Base-by-base conservation (phyloP, 768 basidiomycete genomes). In the Peribolospora kevripleyi region DNA sequence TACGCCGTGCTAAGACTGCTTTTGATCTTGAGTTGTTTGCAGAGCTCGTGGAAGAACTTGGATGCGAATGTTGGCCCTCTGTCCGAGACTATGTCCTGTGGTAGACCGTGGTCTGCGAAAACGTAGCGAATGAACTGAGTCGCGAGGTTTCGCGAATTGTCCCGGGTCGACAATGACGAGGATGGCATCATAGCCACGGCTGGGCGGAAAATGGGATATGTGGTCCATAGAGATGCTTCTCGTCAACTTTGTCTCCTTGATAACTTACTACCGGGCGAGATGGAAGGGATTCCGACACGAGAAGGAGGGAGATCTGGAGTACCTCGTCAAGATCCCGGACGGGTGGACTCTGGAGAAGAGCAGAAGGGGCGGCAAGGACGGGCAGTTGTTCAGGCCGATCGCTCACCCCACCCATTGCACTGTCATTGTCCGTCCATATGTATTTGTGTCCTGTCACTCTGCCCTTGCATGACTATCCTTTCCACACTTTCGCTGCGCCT, bases 301-400 rank as follows among this genome's bases (percentile, higher is more conserved):
- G 7, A 46, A 13, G 7, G 53, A 71, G 61, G 73, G 79, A 45
- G 79, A 74, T 41, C 68, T 88, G n/a, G 82, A 87, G 77, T 84
- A 66, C 65, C 71, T 87, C 37, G 65, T 87, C 25, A 77, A 81
- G 47, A 69, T 79, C 42, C 87, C 88, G 2, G 61, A 68, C 6
- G 65, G 70, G 10, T 87, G 84, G 84, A 70, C 78, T 48, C 66
- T 76, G 3, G 64, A 65, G 13, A 71, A 64, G 46, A 78, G 75
- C 37, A 36, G 48, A 38, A 2, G 10, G 3, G 60, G 57, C 38
- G 49, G 49, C 9, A 52, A 25, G 25, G 25, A 25, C 25, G 25
- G 25, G 25, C 25, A 25, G 25, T 25, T 25, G 25, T 25, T 25
- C 25, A 25, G 25, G 25, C 25, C 25, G 25, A 25, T 25, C 25